Percentiles rank a stretch among this genome's conserved stretches.
Evolutionary conservation across 2,329 filamentous ascomycete genomes (phyloP).

Genomic region (Aspergillus sp.): DNA sequence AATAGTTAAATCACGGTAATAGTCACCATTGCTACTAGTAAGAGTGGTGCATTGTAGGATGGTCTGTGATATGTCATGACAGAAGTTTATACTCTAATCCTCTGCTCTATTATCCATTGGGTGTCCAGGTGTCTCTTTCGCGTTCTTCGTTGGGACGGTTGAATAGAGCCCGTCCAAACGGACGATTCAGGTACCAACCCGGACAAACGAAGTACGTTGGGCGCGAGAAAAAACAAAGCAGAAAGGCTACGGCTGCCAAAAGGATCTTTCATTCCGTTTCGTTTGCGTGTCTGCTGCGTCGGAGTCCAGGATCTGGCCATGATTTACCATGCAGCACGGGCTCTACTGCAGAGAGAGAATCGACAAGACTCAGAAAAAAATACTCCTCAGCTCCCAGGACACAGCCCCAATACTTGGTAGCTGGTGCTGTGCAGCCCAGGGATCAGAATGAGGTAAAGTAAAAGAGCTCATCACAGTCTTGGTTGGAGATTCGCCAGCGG

Average conservation of each 20-base stretch:
- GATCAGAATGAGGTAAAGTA: slow-evolving; percentile 5
- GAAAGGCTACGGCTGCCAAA: too few relatives aligned
- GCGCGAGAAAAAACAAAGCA: too few relatives aligned
- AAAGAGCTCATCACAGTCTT: neutral
- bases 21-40: neutral
- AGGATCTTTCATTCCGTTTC: neutral
- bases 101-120: too few relatives aligned
- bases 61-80: too few relatives aligned
- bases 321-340: neutral
- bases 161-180: too few relatives aligned
- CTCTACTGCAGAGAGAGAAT: neutral
- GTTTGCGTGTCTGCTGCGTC: neutral
- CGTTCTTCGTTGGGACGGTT: too few relatives aligned
- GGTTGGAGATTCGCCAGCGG: neutral
- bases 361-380: neutral
- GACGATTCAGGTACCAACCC: too few relatives aligned
- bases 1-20: too few relatives aligned
- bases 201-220: too few relatives aligned
- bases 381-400: neutral
- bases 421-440: neutral
- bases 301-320: neutral
- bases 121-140: too few relatives aligned
- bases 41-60: too few relatives aligned
- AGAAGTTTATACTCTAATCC: too few relatives aligned
- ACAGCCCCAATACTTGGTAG: neutral